Percentiles rank a stretch among this genome's conserved stretches.
These are phyloP conservation scores for Bodo saltans DNA, from an alignment of 78 protist genomes.

Conservation along the genomic window DNA sequence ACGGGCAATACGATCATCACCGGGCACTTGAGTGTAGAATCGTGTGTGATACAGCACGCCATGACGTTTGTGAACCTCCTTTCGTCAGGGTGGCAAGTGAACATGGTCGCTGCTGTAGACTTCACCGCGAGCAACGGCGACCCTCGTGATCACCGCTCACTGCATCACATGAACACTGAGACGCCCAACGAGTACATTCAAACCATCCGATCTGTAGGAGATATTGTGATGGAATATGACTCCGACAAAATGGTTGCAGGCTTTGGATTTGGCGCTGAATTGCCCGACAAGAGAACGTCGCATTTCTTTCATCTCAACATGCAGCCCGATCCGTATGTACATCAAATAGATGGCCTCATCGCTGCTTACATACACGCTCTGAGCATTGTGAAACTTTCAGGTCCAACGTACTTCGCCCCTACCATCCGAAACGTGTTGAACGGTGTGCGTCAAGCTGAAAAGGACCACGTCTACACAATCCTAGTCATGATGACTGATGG, in stretches of 20 bases:
- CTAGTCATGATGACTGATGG: conserved; percentile 73
- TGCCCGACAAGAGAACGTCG: conserved; percentile 12
- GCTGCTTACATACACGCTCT: neutral
- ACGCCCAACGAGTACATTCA: conserved; percentile 48
- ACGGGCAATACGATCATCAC: too few species aligned
- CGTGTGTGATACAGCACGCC: neutral
- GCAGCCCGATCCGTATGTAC: neutral
- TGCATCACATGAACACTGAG: conserved; percentile 57
- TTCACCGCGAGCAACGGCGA: conserved; percentile 75
- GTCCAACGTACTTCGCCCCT: conserved; percentile 33
- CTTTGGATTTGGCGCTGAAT: conserved; percentile 75
- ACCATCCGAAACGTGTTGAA: neutral
- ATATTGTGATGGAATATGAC: conserved; percentile 59
- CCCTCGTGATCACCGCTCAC: conserved; percentile 35
- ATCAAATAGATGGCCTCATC: conserved; percentile 17
- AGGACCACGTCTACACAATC: conserved; percentile 38
- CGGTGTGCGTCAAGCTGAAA: neutral
- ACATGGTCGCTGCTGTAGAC: conserved; percentile 69
- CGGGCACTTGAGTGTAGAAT: neutral
- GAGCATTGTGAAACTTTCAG: neutral
- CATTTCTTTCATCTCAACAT: conserved; percentile 60
- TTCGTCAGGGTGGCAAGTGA: neutral
- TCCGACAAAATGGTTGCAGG: conserved; percentile 59
- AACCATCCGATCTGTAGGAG: conserved; percentile 58
- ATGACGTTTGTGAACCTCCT: neutral